These are phyloP conservation scores for Coemansia sp. DNA, from an alignment of 192 early-diverging fungal genomes.

Conservation along the genomic window DNA sequence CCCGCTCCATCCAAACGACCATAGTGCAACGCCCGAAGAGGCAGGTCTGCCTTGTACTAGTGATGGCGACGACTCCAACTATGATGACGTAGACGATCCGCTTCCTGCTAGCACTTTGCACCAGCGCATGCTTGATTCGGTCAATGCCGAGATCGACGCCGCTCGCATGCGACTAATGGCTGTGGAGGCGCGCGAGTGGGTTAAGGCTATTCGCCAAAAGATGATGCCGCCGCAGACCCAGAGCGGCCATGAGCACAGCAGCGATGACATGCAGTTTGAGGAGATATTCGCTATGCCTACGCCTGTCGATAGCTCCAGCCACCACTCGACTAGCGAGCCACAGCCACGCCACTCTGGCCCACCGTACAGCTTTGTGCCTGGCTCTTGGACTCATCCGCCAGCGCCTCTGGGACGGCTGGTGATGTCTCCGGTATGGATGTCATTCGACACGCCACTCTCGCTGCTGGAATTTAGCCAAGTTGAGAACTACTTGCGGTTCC, in stretches of 20 bases:
- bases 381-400: conserved; percentile 50
- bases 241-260: neutral
- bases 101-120: conserved; percentile 7
- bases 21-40: neutral
- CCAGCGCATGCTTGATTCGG: conserved; percentile 25
- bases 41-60: neutral
- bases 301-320: neutral
- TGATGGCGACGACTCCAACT: conserved; percentile 21
- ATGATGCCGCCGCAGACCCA: conserved; percentile 37
- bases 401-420: conserved; percentile 44
- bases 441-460: conserved; percentile 47
- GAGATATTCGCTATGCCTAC: conserved; percentile 45
- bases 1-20: conserved; percentile 15
- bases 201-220: conserved; percentile 43
- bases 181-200: conserved; percentile 51
- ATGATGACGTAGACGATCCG: conserved; percentile 18
- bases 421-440: conserved; percentile 46
- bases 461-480: conserved; percentile 50
- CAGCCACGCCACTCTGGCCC: conserved; percentile 30
- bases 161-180: conserved; percentile 38
- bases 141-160: conserved; percentile 39
- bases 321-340: neutral
- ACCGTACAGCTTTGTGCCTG: conserved; percentile 45
- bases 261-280: conserved; percentile 34
- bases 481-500: conserved; percentile 50